Base-by-base conservation (phyloP, 495 filamentous ascomycete genomes). In the Aspergillus homomorphus region DNA sequence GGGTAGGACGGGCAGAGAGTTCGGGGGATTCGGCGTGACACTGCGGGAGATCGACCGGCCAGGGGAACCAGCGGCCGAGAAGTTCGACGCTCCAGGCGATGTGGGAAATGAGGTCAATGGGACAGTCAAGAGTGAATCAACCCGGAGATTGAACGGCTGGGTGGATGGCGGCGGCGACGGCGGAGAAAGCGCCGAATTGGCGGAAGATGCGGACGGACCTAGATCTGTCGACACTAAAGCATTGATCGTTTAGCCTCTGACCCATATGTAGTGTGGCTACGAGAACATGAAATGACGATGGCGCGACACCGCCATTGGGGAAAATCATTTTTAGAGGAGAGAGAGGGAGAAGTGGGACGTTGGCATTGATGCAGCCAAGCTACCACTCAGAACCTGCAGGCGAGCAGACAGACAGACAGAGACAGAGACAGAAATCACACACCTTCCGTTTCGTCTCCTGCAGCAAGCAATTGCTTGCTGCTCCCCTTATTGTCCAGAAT, bases 381-480 rank as follows among this genome's bases (percentile, higher is more conserved):
- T 55, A 54, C 52, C 58, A 60, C 19, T 55, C 38, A 46, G 49
- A 54, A 28, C 26, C 26, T 24, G 23, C 54, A 60, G 8, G 46
- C 20, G 57, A 42, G 44, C 45, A 45, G 54, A 19, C 59, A 59
- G 43, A 33, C 56, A 51, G 51, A 52, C 57, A 60, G 21, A 54
- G 26, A 46, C 48, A 54, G 15, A 51, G 8, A 28, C 24, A 51
- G 19, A 60, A n/a, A n/a, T n/a, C 57, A 76, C 77, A 55, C 60
- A 78, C 76, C 73, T 77, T 78, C 77, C 77, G 76, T 77, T 69
- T 77, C 75, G 76, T 74, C 73, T 75, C 68, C 73, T 75, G 76
- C 76, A 80, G 77, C 77, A 80, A 80, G 77, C 77, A 75, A 70
- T 73, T 73, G 77, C 77, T 80, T 80, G 77, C 77, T 74, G 77